phyloP scores from a whole-genome alignment of 148 eudicot genomes.

The Polygonum aviculare region DNA sequence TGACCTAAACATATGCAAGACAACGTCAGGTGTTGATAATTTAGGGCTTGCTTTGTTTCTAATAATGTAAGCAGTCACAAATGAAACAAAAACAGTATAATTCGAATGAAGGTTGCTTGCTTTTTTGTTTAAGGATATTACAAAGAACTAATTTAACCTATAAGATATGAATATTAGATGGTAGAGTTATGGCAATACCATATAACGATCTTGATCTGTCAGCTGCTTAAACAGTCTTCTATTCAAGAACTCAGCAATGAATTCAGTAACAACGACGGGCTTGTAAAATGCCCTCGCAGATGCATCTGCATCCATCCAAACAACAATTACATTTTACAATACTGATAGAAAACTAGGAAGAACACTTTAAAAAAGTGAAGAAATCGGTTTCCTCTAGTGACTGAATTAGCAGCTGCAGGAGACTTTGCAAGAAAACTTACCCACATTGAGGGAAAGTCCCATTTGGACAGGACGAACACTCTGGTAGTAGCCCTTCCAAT shows the following conservation, averaged over 20 bases:
- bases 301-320: slow-evolving; percentile 3
- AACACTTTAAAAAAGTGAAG: neutral
- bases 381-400: neutral
- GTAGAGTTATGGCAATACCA: slow-evolving; percentile 18
- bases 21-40: neutral
- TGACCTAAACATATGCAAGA: slow-evolving; percentile 17
- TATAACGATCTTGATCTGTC: slow-evolving; percentile 36
- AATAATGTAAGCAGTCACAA: neutral
- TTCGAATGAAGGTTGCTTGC: neutral
- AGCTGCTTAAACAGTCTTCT: slow-evolving; percentile 21
- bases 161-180: neutral
- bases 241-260: slow-evolving; percentile 24
- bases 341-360: neutral
- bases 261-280: slow-evolving; percentile 28
- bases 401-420: slow-evolving; percentile 16
- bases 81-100: neutral
- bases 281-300: slow-evolving; percentile 40
- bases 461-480: slow-evolving; percentile 54
- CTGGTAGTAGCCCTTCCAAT: slow-evolving; percentile 55
- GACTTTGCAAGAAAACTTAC: slow-evolving; percentile 15
- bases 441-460: slow-evolving; percentile 53
- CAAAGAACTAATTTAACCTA: neutral
- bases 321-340: neutral
- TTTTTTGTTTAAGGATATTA: neutral
- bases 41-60: neutral